These are phyloP conservation scores for Boechera retrofracta DNA, from an alignment of 345 rosid species.

Conservation along the genomic window DNA sequence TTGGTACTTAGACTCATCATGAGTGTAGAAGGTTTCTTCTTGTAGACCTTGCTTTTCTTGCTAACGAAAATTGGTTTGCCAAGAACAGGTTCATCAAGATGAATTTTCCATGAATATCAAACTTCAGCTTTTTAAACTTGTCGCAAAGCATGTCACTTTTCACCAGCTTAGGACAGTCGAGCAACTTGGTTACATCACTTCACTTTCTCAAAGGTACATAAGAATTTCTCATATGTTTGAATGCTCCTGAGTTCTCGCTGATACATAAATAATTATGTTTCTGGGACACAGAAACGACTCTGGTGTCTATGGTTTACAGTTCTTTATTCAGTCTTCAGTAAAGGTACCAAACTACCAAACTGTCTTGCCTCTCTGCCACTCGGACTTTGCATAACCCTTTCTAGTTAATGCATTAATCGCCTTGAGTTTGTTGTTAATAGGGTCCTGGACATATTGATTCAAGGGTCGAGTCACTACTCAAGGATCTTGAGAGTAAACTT, in stretches of 20 bases:
- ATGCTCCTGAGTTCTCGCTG: neutral
- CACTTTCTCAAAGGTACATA: slow-evolving; percentile 61
- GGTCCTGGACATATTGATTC: slow-evolving; percentile 76
- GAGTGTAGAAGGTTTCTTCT: neutral
- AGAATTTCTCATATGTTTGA: neutral
- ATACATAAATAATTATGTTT: slow-evolving; percentile 9
- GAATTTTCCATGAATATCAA: slow-evolving; percentile 65
- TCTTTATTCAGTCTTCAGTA: slow-evolving; percentile 76
- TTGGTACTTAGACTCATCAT: neutral
- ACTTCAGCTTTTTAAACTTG: slow-evolving; percentile 69
- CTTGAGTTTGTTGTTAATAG: slow-evolving; percentile 42
- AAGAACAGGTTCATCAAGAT: slow-evolving; percentile 73
- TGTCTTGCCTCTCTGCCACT: neutral
- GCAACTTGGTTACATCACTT: slow-evolving; percentile 86
- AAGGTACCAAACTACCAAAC: slow-evolving; percentile 52
- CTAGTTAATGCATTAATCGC: neutral
- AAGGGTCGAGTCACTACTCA: slow-evolving; percentile 79
- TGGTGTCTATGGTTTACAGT: slow-evolving; percentile 73
- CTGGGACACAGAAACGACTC: slow-evolving; percentile 57
- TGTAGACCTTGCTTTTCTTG: slow-evolving; percentile 2
- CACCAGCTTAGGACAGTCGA: slow-evolving; percentile 93
- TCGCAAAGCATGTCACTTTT: slow-evolving; percentile 80
- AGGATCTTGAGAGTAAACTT: slow-evolving; percentile 67
- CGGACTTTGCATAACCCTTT: neutral
- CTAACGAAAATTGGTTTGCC: neutral